Percentiles rank a stretch among this genome's conserved stretches.
Evolutionary conservation across 1,284 basidiomycete genomes (phyloP).

Genomic region (Fomitiporia mediterranea): DNA sequence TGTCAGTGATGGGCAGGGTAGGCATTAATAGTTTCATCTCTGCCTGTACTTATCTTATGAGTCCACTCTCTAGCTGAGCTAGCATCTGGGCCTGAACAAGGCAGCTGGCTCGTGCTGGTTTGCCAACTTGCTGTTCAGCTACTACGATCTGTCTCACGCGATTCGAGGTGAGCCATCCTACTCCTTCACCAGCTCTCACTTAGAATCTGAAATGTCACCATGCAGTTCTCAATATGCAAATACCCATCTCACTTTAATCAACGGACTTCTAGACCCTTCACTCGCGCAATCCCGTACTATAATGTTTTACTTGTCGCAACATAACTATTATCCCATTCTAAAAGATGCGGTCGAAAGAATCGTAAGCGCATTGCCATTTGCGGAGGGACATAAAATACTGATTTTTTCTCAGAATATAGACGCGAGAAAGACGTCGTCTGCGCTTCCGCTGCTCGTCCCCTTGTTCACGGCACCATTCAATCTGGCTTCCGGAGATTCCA

Average conservation of each 20-base stretch:
- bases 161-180: conserved; percentile 41
- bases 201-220: neutral
- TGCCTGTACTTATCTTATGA: conserved; percentile 1
- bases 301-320: conserved; percentile 38
- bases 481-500: conserved; percentile 13
- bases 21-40: conserved; percentile 22
- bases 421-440: conserved; percentile 16
- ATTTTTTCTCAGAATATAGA: conserved; percentile 13
- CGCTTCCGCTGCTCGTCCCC: conserved; percentile 13
- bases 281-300: conserved; percentile 29
- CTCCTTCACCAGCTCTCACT: neutral
- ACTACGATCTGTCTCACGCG: conserved; percentile 44
- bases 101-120: conserved; percentile 57
- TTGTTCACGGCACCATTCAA: conserved; percentile 36
- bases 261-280: conserved; percentile 35
- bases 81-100: conserved; percentile 32
- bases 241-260: conserved; percentile 39
- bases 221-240: conserved; percentile 36
- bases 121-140: conserved; percentile 44
- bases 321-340: conserved; percentile 27
- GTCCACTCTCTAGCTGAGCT: conserved; percentile 33
- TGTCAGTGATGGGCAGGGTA: conserved; percentile 38
- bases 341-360: conserved; percentile 20
- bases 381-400: neutral
- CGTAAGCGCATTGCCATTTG: conserved; percentile 16